A percentile compares a stretch with the other conserved stretches of the same genome.
Conservation (phyloP, 2,329 filamentous ascomycete genomes). For the Onygenales sp. region DNA sequence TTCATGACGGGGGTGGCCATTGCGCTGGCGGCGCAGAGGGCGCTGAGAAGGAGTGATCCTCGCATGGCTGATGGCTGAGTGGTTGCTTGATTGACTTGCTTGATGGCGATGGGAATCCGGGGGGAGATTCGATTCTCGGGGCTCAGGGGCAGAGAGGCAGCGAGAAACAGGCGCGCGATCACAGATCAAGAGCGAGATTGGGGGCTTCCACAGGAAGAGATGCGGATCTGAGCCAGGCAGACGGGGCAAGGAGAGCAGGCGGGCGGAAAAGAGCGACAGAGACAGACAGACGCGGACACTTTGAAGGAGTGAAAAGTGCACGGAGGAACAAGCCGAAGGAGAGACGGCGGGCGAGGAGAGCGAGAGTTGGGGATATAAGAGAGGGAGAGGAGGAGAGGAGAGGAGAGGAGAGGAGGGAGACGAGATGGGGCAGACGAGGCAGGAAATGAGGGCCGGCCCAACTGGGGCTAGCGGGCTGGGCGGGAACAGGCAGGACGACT, state of each 20-base stretch:
- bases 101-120: neutral
- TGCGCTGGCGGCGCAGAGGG: slow-evolving; percentile 26
- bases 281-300: slow-evolving; percentile 11
- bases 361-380: slow-evolving; percentile 3
- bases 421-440: slow-evolving; percentile 7
- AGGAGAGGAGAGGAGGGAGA: slow-evolving; percentile 5
- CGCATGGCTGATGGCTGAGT: slow-evolving; percentile 18
- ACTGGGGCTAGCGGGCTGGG: no score
- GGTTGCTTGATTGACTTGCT: neutral
- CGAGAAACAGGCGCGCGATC: neutral
- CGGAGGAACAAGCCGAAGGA: slow-evolving; percentile 8
- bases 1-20: slow-evolving; percentile 25
- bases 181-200: slow-evolving; percentile 23
- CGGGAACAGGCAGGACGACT: no score
- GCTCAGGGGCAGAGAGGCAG: no score
- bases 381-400: slow-evolving; percentile 13
- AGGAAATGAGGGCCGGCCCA: neutral
- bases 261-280: slow-evolving; percentile 10
- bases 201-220: slow-evolving; percentile 30
- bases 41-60: slow-evolving; percentile 24
- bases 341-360: slow-evolving; percentile 1
- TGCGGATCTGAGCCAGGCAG: neutral
- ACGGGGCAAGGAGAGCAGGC: slow-evolving; percentile 15
- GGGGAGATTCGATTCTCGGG: no score
- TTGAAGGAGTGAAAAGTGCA: slow-evolving; percentile 17